Base-by-base conservation (phyloP, 2,329 filamentous ascomycete species). In the Coniella vitis region DNA sequence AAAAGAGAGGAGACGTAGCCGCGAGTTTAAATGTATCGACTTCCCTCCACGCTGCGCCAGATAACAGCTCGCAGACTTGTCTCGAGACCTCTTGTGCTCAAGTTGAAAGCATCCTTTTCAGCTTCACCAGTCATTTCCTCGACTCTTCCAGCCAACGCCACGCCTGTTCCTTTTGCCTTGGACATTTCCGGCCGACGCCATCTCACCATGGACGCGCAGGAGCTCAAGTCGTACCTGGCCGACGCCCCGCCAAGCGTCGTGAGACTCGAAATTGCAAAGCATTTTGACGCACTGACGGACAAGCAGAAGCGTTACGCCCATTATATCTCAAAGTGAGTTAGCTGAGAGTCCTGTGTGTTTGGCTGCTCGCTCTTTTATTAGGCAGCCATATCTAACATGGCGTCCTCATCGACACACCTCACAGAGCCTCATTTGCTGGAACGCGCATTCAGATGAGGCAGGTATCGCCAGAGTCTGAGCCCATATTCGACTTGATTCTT, bases 231-330 rank as follows among this genome's bases (percentile, higher is more conserved):
- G 63, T 96, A 95, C 66, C 78, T 95, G 53, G 90, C 93, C 40
- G 93, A 98, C 68, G 84, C 85, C 55, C 93, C 93, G 39, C 93
- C 93, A 1, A 86, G 84, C 42, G 81, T 96, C 49, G 91, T 96
- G 51, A 82, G 84, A 41, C 79, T 98, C 43, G 84, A 89, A 65
- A 93, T 97, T 65, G 89, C 89, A 70, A 87, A 89, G 63, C 91
- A 97, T 69, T 98, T 97, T 60, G 86, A 91, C 48, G 81, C 83
- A 32, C 68, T 93, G 53, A 76, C 70, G 46, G 79, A 87, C 60
- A 74, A 86, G 63, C 81, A 95, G 71, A 90, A 91, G 72, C 83
- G 86, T 63, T 96, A 96, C 74, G 87, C 90, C 55, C 90, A 96
- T 69, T 90, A 84, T 63, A 87, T 95, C 63, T 88, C 84, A 78